phyloP scores from a whole-genome alignment of 1,284 basidiomycete species.

The Sporisorium sorghi region DNA sequence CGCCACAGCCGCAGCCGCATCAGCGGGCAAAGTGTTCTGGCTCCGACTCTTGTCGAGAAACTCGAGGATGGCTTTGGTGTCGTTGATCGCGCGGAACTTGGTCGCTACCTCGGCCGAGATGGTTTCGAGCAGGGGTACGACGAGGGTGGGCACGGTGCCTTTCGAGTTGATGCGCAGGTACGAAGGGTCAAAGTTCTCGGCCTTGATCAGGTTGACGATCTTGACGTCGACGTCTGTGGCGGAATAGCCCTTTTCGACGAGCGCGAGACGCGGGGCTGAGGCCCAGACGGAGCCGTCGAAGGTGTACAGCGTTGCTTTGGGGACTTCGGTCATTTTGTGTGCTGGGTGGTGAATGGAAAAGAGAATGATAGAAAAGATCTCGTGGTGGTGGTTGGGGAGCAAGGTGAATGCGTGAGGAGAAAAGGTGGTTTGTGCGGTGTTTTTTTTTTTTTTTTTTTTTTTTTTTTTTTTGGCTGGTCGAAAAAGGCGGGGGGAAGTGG shows the following conservation, averaged over 20 bases:
- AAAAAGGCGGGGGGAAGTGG: background rate
- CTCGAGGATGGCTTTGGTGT: constrained; percentile 81
- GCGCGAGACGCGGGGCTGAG: constrained; percentile 44
- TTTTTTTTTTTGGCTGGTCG: no score
- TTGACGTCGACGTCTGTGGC: constrained; percentile 59
- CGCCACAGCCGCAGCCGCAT: constrained; percentile 74
- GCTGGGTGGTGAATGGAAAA: background rate
- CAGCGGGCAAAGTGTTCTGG: constrained; percentile 74
- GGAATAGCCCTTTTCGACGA: constrained; percentile 57
- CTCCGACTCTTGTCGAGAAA: constrained; percentile 73
- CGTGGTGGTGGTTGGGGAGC: background rate
- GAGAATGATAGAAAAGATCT: no score
- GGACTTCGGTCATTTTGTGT: constrained; percentile 36
- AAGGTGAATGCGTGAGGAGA: background rate
- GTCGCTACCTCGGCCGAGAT: constrained; percentile 79
- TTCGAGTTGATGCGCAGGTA: constrained; percentile 82
- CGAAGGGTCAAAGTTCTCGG: constrained; percentile 76
- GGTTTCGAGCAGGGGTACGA: constrained; percentile 82
- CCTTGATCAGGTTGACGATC: constrained; percentile 56
- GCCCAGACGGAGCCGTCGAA: constrained; percentile 59
- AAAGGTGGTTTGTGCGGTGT: constrained; percentile 4
- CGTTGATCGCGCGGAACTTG: constrained; percentile 82
- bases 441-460: no score
- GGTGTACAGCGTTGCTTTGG: constrained; percentile 59
- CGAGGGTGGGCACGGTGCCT: constrained; percentile 85